Percentiles rank a stretch among this genome's conserved stretches.
phyloP scores from a whole-genome alignment of 768 basidiomycete genomes.

The Suillus subalutaceus region DNA sequence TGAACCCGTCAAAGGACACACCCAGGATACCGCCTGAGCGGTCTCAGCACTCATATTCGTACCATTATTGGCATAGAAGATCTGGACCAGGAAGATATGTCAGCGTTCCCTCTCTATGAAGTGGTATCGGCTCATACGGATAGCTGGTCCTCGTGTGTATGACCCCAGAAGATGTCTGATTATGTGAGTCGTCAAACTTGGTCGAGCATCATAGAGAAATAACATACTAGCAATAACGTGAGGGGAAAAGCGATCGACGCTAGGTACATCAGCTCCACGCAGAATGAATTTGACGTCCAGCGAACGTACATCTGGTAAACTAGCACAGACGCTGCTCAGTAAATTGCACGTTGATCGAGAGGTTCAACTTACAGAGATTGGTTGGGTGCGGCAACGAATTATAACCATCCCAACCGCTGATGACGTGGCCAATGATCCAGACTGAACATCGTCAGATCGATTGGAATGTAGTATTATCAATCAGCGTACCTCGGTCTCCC shows the following conservation, averaged over 20 bases:
- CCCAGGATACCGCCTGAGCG: slow-evolving; percentile 60
- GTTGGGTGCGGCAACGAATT: slow-evolving; percentile 68
- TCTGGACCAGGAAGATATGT: slow-evolving; percentile 37
- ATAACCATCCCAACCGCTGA: slow-evolving; percentile 71
- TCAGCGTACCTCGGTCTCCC: slow-evolving; percentile 63
- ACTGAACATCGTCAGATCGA: slow-evolving; percentile 32
- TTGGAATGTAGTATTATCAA: neutral
- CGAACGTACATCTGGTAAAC: slow-evolving; percentile 52
- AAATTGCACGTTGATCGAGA: neutral
- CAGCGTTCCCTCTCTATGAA: neutral
- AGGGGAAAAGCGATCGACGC: slow-evolving; percentile 77
- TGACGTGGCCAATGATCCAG: slow-evolving; percentile 60
- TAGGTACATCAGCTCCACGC: slow-evolving; percentile 26
- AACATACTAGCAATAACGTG: slow-evolving; percentile 74
- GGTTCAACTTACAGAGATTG: slow-evolving; percentile 59
- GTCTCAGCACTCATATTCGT: slow-evolving; percentile 58
- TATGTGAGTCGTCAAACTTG: slow-evolving; percentile 15
- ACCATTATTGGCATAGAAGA: slow-evolving; percentile 74
- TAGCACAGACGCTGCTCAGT: slow-evolving; percentile 20
- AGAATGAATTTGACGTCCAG: neutral
- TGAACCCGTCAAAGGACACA: slow-evolving; percentile 22
- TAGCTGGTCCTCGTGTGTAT: slow-evolving; percentile 75
- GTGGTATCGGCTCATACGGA: slow-evolving; percentile 45
- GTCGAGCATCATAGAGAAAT: slow-evolving; percentile 11
- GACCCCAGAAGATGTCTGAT: slow-evolving; percentile 76